These are phyloP conservation scores for Cryptosporidium baileyi DNA, from an alignment of 169 alveolate genomes.

Conservation along the genomic window DNA sequence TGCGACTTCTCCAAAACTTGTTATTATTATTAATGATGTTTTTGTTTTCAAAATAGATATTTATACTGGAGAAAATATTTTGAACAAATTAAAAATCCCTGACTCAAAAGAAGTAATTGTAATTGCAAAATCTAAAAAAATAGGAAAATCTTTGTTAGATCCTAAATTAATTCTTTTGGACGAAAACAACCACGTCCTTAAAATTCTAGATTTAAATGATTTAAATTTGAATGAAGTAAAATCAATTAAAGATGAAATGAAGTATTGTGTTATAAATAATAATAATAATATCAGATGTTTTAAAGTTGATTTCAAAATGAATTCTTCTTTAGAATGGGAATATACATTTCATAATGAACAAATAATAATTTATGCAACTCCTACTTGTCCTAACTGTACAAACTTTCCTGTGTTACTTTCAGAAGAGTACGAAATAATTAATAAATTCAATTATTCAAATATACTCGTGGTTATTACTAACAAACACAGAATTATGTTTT, in stretches of 20 bases:
- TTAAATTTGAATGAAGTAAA: neutral
- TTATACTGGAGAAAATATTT: constrained; percentile 4
- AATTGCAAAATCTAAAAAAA: neutral
- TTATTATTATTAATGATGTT: neutral
- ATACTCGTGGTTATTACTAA: constrained; percentile 7
- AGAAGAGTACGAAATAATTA: constrained; percentile 13
- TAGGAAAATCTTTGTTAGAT: neutral
- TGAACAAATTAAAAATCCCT: neutral
- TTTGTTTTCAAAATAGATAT: constrained; percentile 15
- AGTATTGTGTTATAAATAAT: neutral
- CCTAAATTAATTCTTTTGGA: constrained; percentile 23
- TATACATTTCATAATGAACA: constrained; percentile 9
- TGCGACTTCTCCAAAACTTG: neutral
- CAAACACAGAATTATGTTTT: constrained; percentile 5
- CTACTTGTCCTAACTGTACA: constrained; percentile 6
- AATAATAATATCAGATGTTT: neutral
- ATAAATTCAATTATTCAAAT: constrained; percentile 34
- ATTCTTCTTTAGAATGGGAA: constrained; percentile 7
- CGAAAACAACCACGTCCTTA: neutral
- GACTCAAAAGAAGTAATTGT: neutral
- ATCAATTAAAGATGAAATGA: neutral
- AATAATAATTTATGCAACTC: neutral
- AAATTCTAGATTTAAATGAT: constrained; percentile 10
- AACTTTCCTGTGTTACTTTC: constrained; percentile 37
- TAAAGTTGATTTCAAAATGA: neutral